Evolutionary conservation across 768 basidiomycete genomes (phyloP), one percentile per base, ranked within the genome.

Genomic region (Suillus discolor): DNA sequence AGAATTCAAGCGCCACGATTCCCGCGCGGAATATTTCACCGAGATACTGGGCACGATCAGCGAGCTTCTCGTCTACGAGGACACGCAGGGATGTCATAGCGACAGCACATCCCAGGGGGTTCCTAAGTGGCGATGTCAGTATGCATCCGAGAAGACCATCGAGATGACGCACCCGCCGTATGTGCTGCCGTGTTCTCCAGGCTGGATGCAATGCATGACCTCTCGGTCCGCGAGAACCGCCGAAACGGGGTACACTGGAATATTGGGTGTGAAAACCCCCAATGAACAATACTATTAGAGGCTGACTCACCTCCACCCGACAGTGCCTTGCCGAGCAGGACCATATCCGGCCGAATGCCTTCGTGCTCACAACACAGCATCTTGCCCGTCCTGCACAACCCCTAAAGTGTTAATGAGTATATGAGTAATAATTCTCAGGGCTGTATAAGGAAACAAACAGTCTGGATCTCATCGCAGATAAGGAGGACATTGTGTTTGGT

Each of bases 381-480:
- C 83, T 92, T 96, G 45, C 97, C 97, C 0, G 97, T 98, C 51
- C 97, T 85, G 68, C 92, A 92, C 36, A 99, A 82, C 49, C 97
- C 97, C 88, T 94, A 72, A 47, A 47, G 60, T 44, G 20, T 63
- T 42, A 55, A 60, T 25, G 31, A 42, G 59, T 66, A 63, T 39
- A 44, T 64, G 23, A 55, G 64, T 53, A 2, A 42, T 42, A 18
- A 41, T 62, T 62, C 54, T 64, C 63, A 68, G 13, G 12, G 8
- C 49, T 42, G 16, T 23, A 34, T 20, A 38, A 49, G 6, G 36
- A 31, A 11, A 62, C 12, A 9, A 16, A 93, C 93, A 49, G 97
- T 99, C 79, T 99, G 97, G 68, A 99, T 96, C 78, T 99, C 97
- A 70, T 99, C 97, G 70, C 94, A 96, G 73, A 99, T 99, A 42